Percentiles rank a stretch among this genome's conserved stretches.
Conservation (phyloP, 148 eudicot genomes). For the Oxyria digyna region DNA sequence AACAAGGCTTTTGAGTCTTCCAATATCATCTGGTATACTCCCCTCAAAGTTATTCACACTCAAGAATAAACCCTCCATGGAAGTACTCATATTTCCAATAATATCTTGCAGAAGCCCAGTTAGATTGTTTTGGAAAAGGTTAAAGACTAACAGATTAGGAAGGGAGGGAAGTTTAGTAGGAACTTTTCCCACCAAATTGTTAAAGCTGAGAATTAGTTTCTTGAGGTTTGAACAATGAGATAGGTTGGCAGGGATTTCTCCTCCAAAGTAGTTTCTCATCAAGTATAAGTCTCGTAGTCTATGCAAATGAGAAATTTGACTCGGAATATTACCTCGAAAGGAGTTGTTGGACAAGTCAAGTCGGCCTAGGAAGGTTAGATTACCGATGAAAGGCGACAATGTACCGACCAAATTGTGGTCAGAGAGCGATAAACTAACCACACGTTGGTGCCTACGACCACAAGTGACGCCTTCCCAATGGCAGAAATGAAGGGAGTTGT, state of each 20-base stretch:
- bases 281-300: constrained; percentile 5
- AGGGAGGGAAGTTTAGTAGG: background rate
- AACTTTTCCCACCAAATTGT: constrained; percentile 14
- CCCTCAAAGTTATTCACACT: background rate
- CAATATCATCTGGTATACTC: background rate
- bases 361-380: constrained; percentile 14
- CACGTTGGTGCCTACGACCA: constrained; percentile 4
- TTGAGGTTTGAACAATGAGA: constrained; percentile 12
- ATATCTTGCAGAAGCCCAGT: background rate
- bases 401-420: background rate
- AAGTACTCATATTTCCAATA: background rate
- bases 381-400: constrained; percentile 15
- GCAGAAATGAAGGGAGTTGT: constrained; percentile 7
- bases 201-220: background rate
- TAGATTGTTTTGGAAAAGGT: background rate
- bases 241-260: constrained; percentile 16
- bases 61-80: background rate
- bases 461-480: constrained; percentile 14
- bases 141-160: background rate
- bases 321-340: constrained; percentile 16
- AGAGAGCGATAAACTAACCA: background rate
- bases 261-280: constrained; percentile 7
- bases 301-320: constrained; percentile 13
- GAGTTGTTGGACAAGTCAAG: background rate
- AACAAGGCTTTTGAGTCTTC: background rate